Evolutionary conservation across 139 green algal species (phyloP).

Genomic region (Closterium sp.): DNA sequence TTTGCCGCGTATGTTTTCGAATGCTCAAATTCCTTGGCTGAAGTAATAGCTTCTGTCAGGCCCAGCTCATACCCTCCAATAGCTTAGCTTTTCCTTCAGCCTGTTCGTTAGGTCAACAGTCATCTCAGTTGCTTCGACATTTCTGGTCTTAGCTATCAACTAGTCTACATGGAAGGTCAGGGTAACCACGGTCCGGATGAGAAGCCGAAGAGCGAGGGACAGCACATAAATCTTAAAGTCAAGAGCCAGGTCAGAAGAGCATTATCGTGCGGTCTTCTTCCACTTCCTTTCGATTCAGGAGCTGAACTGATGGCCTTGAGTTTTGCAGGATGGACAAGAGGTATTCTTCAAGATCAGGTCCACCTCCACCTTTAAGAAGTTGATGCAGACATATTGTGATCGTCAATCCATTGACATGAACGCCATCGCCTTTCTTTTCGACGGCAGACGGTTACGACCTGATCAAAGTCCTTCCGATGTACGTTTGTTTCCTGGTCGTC

Average conservation of each 20-base stretch:
- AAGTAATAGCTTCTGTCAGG: background rate
- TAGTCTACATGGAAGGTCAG: background rate
- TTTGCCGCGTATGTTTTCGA: background rate
- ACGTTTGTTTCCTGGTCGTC: background rate
- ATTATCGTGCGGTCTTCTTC: background rate
- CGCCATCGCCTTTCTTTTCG: conserved; percentile 59
- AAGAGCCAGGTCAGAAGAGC: conserved; percentile 43
- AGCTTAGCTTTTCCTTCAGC: background rate
- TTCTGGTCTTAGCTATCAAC: background rate
- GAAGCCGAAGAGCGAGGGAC: conserved; percentile 30
- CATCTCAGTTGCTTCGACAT: background rate
- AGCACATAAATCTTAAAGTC: conserved; percentile 56
- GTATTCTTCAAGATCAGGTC: conserved; percentile 63
- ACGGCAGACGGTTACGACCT: conserved; percentile 48
- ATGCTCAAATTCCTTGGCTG: background rate
- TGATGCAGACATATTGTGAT: conserved; percentile 64
- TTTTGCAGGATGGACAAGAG: conserved; percentile 58
- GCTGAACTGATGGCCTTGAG: background rate
- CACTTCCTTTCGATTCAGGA: background rate
- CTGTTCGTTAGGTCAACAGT: background rate
- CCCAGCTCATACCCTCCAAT: background rate
- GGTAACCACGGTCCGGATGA: conserved; percentile 16
- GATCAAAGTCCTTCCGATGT: conserved; percentile 60
- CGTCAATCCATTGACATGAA: conserved; percentile 46
- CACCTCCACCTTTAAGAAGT: conserved; percentile 56